Evolutionary conservation across 495 filamentous ascomycete genomes (phyloP), one percentile per base, ranked within the genome.

Genomic region (Annulohypoxylon moriforme): DNA sequence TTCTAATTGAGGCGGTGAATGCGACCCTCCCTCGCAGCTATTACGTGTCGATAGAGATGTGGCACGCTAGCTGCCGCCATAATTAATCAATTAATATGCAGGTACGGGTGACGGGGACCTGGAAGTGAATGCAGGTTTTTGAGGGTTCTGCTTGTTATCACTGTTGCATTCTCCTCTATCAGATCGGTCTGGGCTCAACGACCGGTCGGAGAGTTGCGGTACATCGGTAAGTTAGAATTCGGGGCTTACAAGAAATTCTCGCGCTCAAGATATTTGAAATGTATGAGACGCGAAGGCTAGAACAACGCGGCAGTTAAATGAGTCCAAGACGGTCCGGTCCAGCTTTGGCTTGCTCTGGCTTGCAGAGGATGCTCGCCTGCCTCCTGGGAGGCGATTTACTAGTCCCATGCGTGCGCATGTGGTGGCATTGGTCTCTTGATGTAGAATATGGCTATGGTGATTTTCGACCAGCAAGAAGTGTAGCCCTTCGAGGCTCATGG

Each of bases 71-170:
- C 16, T 59, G 49, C 58, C 38, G 60, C 18, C 20, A 20, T 24
- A 55, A 68, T 68, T 57, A 73, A 73, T 68, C 38, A 72, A 72
- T 72, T 29, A 29, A 72, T 72, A 68, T 73, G 70, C 65, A 73
- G 64, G 70, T 68, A 68, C 64, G 46, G 69, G 62, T 59, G 64
- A 68, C 49, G 38, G 31, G 7, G 46, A 16, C 47, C 60, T 49
- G 25, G 47, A 38, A 36, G 16, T 61, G 36, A 47, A 55, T 31
- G 18, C 18, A 5, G 27, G 53, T 63, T 52, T 57, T 63, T 59
- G 40, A n/a, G 53, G 38, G 61, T 57, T 24, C 10, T 34, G 42
- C 49, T 46, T 63, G 20, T 31, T 63, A 53, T 67, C 58, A 29
- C 50, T 20, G 69, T 72, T 52, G 44, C 63, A 55, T 72, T 59